Base-by-base conservation (phyloP, 345 rosid species). In the Garcia nutans region DNA sequence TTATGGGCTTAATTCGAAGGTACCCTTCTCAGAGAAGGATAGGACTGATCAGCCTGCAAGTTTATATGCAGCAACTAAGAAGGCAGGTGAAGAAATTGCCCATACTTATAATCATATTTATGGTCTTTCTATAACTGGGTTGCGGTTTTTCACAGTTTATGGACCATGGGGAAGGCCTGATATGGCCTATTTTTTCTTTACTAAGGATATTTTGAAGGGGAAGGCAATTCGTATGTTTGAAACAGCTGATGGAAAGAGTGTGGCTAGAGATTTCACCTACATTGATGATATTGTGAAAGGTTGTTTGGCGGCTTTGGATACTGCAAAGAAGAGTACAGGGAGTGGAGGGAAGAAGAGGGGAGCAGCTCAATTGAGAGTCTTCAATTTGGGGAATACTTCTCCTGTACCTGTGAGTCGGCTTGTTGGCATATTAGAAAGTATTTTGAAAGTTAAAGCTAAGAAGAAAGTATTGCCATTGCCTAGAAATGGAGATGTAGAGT, bases 151-250 rank as follows among this genome's bases (percentile, higher is more conserved):
- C 42, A 75, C 78, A 0, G 78, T 75, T 24, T 75, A 75, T 57
- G 78, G 78, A 10, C 78, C 78, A 3, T 75, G 72, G 78, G 78
- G 72, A 17, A 42, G 78, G 65, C 78, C 78, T 10, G 78, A 75
- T 3, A 74, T 74, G 77, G 77, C 77, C 0, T 74, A 74, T 54
- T 74, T 49, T 64, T 65, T 65, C 37, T 75, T 75, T 26, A 75
- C 78, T 6, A 67, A 57, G 72, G 55, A 75, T 56, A 75, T 75
- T 55, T 42, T 66, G 47, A 75, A 57, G 71, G 72, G 72, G 33
- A 75, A 75, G 45, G 65, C 31, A 42, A 75, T 75, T 26, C 57
- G 72, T 23, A 23, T 75, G 2, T 75, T 56, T 57, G 57, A 67
- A 45, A 67, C 78, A 3, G 56, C 56, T 55, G 65, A 75, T 65